phyloP scores from a whole-genome alignment of 352 stramenopile genomes.

The Globisporangium perplexum region DNA sequence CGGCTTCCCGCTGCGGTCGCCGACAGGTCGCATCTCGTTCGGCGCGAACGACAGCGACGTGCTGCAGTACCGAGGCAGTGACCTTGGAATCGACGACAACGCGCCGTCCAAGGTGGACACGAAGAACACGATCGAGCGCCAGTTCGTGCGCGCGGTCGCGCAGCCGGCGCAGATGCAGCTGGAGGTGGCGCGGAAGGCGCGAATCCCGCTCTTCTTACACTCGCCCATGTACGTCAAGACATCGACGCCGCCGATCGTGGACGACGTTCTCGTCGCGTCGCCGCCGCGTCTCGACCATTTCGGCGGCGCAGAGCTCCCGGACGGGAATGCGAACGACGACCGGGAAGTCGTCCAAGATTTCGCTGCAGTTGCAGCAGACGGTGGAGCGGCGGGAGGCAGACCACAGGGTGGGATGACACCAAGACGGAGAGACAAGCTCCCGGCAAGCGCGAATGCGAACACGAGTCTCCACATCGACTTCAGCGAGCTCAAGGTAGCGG shows the following conservation, averaged over 20 bases:
- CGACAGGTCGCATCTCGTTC: conserved; percentile 9
- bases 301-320: conserved; percentile 12
- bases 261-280: conserved; percentile 21
- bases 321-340: conserved; percentile 12
- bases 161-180: conserved; percentile 85
- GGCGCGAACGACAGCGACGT: not conserved
- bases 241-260: conserved; percentile 47
- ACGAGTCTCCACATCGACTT: conserved; percentile 82
- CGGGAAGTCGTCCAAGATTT: conserved; percentile 3
- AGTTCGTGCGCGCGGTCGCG: conserved; percentile 61
- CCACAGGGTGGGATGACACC: conserved; percentile 19
- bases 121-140: conserved; percentile 53
- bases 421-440: conserved; percentile 38
- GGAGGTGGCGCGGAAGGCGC: conserved; percentile 73
- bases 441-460: conserved; percentile 44
- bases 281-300: conserved; percentile 15
- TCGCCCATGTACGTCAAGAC: conserved; percentile 85
- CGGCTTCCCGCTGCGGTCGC: conserved; percentile 9
- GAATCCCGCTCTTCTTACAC: conserved; percentile 81
- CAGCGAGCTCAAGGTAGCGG: conserved; percentile 64
- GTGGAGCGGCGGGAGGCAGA: not conserved
- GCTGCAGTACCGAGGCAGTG: conserved; percentile 5
- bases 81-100: conserved; percentile 8
- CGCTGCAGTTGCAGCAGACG: not conserved
- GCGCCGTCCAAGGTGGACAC: conserved; percentile 39